phyloP scores from a whole-genome alignment of 768 basidiomycete species.

The Mycena galopus region DNA sequence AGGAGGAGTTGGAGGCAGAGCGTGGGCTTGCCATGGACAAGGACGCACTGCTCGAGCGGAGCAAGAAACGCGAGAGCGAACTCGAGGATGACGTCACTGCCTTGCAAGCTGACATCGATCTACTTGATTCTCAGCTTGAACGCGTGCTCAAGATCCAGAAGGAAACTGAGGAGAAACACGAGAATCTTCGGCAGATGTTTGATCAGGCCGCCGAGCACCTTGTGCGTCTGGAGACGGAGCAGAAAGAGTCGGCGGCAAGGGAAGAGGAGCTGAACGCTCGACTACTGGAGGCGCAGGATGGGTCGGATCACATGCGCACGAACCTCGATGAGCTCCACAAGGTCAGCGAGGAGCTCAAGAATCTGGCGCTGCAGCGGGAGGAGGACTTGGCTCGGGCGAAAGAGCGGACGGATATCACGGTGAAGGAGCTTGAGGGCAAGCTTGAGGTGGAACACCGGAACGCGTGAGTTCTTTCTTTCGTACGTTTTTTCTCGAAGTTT shows the following conservation, averaged over 20 bases:
- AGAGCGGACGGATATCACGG: constrained; percentile 76
- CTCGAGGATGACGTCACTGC: constrained; percentile 88
- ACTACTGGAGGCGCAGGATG: constrained; percentile 68
- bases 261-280: constrained; percentile 76
- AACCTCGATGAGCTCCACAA: constrained; percentile 76
- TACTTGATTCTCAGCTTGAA: constrained; percentile 88
- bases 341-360: constrained; percentile 77
- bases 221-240: constrained; percentile 82
- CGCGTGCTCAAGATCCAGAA: constrained; percentile 83
- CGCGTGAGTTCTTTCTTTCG: constrained; percentile 60
- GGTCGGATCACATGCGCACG: constrained; percentile 67
- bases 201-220: constrained; percentile 90
- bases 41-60: constrained; percentile 83
- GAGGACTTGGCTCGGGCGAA: constrained; percentile 82
- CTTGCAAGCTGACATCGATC: constrained; percentile 86
- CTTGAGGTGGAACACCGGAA: constrained; percentile 73
- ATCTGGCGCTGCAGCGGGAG: constrained; percentile 78
- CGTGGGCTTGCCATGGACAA: constrained; percentile 85
- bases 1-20: constrained; percentile 87
- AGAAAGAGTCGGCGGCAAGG: constrained; percentile 71
- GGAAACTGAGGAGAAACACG: constrained; percentile 84
- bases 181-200: constrained; percentile 77
- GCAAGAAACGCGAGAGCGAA: constrained; percentile 87
- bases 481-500: constrained; percentile 10
- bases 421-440: constrained; percentile 80